Percentiles rank a stretch among this genome's conserved stretches.
Evolutionary conservation across 768 basidiomycete species (phyloP).

Genomic region (Leccinum uliginosum): DNA sequence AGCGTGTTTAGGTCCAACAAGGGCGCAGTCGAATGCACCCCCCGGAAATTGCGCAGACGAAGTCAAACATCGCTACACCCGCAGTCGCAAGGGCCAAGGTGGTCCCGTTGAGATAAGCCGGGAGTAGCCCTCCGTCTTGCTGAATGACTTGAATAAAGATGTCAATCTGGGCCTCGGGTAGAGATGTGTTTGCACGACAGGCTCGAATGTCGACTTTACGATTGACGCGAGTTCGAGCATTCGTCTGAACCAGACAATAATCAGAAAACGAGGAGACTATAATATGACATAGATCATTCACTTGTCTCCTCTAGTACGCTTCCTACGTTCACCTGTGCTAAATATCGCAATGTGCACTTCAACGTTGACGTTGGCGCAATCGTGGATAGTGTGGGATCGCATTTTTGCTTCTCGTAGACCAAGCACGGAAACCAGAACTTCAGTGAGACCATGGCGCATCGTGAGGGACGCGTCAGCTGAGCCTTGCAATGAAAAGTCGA

Average conservation of each 20-base stretch:
- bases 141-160: slow-evolving; percentile 90
- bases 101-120: slow-evolving; percentile 91
- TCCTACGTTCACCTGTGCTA: slow-evolving; percentile 75
- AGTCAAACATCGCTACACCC: slow-evolving; percentile 87
- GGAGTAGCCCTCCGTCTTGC: slow-evolving; percentile 89
- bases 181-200: slow-evolving; percentile 83
- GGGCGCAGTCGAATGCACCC: slow-evolving; percentile 75
- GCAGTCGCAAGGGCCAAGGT: slow-evolving; percentile 88
- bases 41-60: slow-evolving; percentile 85
- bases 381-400: slow-evolving; percentile 76
- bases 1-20: slow-evolving; percentile 84
- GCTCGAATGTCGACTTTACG: slow-evolving; percentile 93
- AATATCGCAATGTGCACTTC: slow-evolving; percentile 86
- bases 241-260: slow-evolving; percentile 48
- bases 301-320: slow-evolving; percentile 82
- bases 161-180: slow-evolving; percentile 94
- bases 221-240: slow-evolving; percentile 81
- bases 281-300: slow-evolving; percentile 30
- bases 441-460: slow-evolving; percentile 85
- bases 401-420: slow-evolving; percentile 87
- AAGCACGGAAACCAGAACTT: slow-evolving; percentile 83
- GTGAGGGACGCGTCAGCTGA: slow-evolving; percentile 82
- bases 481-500: slow-evolving; percentile 72
- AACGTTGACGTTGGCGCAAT: slow-evolving; percentile 85
- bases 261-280: neutral